Percentiles rank a stretch among this genome's conserved stretches.
Evolutionary conservation across 352 stramenopile species (phyloP).

Genomic region (Phytophthora meadii): DNA sequence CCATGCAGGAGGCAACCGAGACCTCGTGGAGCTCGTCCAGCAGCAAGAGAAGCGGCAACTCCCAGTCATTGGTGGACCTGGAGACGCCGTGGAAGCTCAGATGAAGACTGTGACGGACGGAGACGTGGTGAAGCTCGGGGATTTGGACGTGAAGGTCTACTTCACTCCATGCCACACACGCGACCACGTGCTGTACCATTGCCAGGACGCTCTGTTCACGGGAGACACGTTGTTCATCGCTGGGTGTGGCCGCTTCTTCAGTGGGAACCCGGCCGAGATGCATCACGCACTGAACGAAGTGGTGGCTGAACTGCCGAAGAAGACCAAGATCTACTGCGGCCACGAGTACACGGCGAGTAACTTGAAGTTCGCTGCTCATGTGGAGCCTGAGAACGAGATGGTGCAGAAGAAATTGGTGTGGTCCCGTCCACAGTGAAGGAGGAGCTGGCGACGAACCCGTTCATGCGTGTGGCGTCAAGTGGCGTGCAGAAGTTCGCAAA

Average conservation of each 20-base stretch:
- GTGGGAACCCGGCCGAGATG: conserved; percentile 85
- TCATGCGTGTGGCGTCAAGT: conserved; percentile 69
- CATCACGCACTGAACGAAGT: conserved; percentile 83
- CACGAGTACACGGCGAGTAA: conserved; percentile 95
- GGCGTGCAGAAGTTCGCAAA: conserved; percentile 64
- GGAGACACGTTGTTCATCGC: conserved; percentile 93
- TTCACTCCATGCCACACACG: conserved; percentile 93
- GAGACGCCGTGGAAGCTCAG: conserved; percentile 71
- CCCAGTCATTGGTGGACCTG: conserved; percentile 73
- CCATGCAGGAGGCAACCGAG: conserved; percentile 89
- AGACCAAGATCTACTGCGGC: conserved; percentile 88
- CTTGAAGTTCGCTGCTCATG: conserved; percentile 87
- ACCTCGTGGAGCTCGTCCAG: conserved; percentile 62
- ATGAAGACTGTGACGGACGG: conserved; percentile 68
- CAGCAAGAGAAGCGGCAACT: conserved; percentile 47
- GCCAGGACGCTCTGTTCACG: conserved; percentile 85
- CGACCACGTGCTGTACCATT: conserved; percentile 87
- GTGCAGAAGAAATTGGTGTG: conserved; percentile 76
- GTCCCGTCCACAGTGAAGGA: conserved; percentile 89
- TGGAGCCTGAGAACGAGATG: conserved; percentile 88
- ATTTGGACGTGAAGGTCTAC: conserved; percentile 60
- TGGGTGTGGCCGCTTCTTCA: conserved; percentile 91
- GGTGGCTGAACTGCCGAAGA: conserved; percentile 64
- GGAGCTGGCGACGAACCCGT: conserved; percentile 79
- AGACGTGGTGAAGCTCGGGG: conserved; percentile 76